Evolutionary conservation across 1,139 yeast genomes (phyloP), one percentile per base, ranked within the genome.

Genomic region (Yamadazyma dendronema): DNA sequence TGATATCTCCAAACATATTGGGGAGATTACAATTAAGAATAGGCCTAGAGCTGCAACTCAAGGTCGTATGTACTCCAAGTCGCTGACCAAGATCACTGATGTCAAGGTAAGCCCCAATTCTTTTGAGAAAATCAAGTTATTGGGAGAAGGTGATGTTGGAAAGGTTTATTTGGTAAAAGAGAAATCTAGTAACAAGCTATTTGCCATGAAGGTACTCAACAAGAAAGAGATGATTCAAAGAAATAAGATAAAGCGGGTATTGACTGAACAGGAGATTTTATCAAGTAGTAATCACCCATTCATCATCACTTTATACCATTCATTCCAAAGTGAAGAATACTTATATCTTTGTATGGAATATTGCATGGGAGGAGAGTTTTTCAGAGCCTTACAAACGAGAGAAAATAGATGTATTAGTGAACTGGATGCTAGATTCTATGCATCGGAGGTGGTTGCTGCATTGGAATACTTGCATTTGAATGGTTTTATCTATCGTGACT

Each of bases 291-390:
- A 90, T 57, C 98, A 94, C 60, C 99, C 99, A 0, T 94, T 94
- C 54, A 92, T 94, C 52, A 97, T 94, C 30, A 89, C 98, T 0
- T 70, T 94, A 31, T 90, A 94, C 56, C 98, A 94, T 61, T 89
- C 97, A 0, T 94, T 94, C 66, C 98, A 94, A 61, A 84, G 95
- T 10, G 94, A 87, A 39, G 97, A 90, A 48, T 81, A 85, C 56
- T 65, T 94, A n/a, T 94, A 90, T 54, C 74, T 94, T 36, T 94
- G 98, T 58, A 90, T 94, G 96, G 99, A 94, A 60, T 94, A 92
- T 54, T 94, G 98, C 57, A 89, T 92, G 94, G 99, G 99, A 15
- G 98, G 99, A 33, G 99, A 94, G 62, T 94, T 94, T 57, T 94
- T 94, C 69, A 71, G 98, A 42, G 98, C 98, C 0, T 65, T 94